These are phyloP conservation scores for Colletotrichum musae DNA, from an alignment of 2,329 filamentous ascomycete species.

Conservation along the genomic window DNA sequence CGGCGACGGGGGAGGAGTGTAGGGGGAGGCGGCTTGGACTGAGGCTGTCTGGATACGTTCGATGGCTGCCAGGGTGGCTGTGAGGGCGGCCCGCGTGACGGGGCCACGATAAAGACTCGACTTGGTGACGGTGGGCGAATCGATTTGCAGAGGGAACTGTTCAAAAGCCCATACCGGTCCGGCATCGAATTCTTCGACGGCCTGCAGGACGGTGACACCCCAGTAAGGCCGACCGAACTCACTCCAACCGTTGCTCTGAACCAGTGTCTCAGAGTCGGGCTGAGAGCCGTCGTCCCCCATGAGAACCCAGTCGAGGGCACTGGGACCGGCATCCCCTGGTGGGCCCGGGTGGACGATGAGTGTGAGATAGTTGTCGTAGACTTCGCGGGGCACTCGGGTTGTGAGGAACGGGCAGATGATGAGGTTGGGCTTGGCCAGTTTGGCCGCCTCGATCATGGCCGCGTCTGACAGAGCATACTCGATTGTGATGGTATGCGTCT, in stretches of 20 bases:
- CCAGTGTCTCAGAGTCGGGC: slow-evolving; percentile 47
- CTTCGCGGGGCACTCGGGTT: slow-evolving; percentile 51
- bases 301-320: slow-evolving; percentile 58
- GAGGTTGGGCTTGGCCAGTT: slow-evolving; percentile 53
- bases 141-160: slow-evolving; percentile 58
- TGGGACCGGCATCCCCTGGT: slow-evolving; percentile 58
- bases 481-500: slow-evolving; percentile 54
- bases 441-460: slow-evolving; percentile 55
- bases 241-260: slow-evolving; percentile 46
- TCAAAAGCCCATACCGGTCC: slow-evolving; percentile 61
- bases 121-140: slow-evolving; percentile 55
- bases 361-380: slow-evolving; percentile 55
- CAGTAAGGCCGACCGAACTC: slow-evolving; percentile 54
- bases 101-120: slow-evolving; percentile 56
- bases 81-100: slow-evolving; percentile 55
- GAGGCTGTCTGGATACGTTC: slow-evolving; percentile 48
- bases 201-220: slow-evolving; percentile 57
- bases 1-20: slow-evolving; percentile 39
- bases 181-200: slow-evolving; percentile 58
- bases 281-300: slow-evolving; percentile 58
- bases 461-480: slow-evolving; percentile 54
- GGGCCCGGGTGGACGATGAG: slow-evolving; percentile 59
- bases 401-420: slow-evolving; percentile 60
- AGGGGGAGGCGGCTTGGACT: slow-evolving; percentile 27
- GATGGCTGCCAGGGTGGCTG: slow-evolving; percentile 54